Evolutionary conservation across 805 yeast genomes (phyloP).

Genomic region (Ogataea wickerhamii): DNA sequence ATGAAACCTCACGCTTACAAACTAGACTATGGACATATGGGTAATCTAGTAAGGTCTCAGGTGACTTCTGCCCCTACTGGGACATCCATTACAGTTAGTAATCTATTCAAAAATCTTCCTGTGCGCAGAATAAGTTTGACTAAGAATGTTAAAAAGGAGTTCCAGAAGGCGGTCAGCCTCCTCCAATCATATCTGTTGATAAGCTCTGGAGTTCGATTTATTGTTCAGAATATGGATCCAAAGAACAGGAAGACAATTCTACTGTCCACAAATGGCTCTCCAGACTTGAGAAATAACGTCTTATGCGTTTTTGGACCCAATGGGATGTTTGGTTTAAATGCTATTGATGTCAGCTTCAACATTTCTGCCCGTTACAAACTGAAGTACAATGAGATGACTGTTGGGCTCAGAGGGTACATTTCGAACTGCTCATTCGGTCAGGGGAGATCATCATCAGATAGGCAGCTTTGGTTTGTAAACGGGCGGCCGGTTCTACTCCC

Average conservation of each 20-base stretch:
- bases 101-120: conserved; percentile 68
- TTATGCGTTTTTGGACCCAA: conserved; percentile 68
- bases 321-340: conserved; percentile 54
- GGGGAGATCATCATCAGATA: conserved; percentile 67
- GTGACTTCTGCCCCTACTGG: conserved; percentile 59
- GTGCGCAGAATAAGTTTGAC: conserved; percentile 75
- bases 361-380: conserved; percentile 30
- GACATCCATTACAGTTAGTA: conserved; percentile 55
- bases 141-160: conserved; percentile 68
- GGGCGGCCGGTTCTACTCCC: conserved; percentile 67
- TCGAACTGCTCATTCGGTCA: conserved; percentile 79
- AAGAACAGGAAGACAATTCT: conserved; percentile 50
- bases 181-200: conserved; percentile 70
- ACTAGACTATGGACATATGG: conserved; percentile 53
- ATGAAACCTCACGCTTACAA: conserved; percentile 55
- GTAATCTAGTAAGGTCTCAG: conserved; percentile 40
- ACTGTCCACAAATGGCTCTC: conserved; percentile 55
- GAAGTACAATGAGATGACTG: conserved; percentile 28
- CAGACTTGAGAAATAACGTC: conserved; percentile 52
- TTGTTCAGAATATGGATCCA: conserved; percentile 50
- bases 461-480: conserved; percentile 75
- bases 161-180: conserved; percentile 57
- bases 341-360: conserved; percentile 42
- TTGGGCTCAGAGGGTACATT: conserved; percentile 54
- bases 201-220: conserved; percentile 52